Evolutionary conservation across 352 stramenopile species (phyloP).

Genomic region (Phytophthora pini): DNA sequence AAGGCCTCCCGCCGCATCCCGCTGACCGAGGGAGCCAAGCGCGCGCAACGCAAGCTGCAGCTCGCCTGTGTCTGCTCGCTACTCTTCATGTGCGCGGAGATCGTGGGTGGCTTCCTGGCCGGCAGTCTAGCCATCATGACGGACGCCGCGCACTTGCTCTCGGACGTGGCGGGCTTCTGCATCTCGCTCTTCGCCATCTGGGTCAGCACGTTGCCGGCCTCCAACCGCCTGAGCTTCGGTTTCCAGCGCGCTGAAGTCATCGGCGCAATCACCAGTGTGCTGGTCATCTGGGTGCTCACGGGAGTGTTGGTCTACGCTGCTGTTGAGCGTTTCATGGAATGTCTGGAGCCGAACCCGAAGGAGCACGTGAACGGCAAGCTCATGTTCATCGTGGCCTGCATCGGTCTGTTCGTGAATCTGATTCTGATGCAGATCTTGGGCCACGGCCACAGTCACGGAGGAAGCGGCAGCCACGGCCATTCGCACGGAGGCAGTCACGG

Average conservation of each 20-base stretch:
- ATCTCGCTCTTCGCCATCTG: conserved; percentile 84
- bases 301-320: conserved; percentile 95
- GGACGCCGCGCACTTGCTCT: conserved; percentile 80
- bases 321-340: conserved; percentile 87
- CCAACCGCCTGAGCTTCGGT: conserved; percentile 91
- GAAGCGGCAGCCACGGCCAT: conserved; percentile 48
- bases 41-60: conserved; percentile 73
- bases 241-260: conserved; percentile 96
- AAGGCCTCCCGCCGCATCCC: conserved; percentile 55
- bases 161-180: conserved; percentile 75
- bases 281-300: conserved; percentile 94
- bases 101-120: conserved; percentile 93
- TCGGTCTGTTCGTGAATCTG: conserved; percentile 97
- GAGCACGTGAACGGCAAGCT: conserved; percentile 95
- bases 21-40: conserved; percentile 53
- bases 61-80: conserved; percentile 81
- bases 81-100: conserved; percentile 95
- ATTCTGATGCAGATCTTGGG: conserved; percentile 94
- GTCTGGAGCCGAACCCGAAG: conserved; percentile 71
- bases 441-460: conserved; percentile 73
- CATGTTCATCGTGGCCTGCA: conserved; percentile 96
- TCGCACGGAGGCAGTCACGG: conserved; percentile 37
- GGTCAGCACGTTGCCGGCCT: conserved; percentile 72
- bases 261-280: conserved; percentile 93
- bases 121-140: conserved; percentile 96